Percentiles rank a stretch among this genome's conserved stretches.
Conservation (phyloP, 2,329 filamentous ascomycete species). For the Penicillium fuscoglaucum region DNA sequence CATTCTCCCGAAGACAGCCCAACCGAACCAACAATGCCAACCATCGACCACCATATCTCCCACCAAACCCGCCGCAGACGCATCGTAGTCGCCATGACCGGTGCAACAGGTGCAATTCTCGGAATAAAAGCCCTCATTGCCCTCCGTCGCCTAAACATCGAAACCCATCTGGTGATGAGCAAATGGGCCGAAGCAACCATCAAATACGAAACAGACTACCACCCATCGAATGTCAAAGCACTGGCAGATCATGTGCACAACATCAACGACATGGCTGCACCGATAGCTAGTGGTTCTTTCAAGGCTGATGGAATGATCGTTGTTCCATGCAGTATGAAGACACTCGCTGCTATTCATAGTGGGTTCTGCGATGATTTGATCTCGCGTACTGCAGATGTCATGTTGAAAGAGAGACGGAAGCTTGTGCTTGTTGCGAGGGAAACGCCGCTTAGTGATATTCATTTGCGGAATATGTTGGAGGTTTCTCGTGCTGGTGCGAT, state of each 20-base stretch:
- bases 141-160: conserved; percentile 47
- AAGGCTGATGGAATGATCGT: conserved; percentile 50
- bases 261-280: conserved; percentile 48
- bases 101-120: conserved; percentile 50
- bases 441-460: conserved; percentile 51
- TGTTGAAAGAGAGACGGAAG: conserved; percentile 47
- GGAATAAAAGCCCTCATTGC: conserved; percentile 46
- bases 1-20: background rate
- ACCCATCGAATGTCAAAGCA: conserved; percentile 37
- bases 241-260: conserved; percentile 44
- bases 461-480: conserved; percentile 48
- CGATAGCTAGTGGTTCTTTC: conserved; percentile 50
- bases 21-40: background rate
- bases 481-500: conserved; percentile 42
- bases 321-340: conserved; percentile 53
- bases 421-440: conserved; percentile 47
- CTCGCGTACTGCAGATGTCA: conserved; percentile 49
- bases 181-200: conserved; percentile 53
- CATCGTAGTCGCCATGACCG: conserved; percentile 53
- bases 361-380: conserved; percentile 51
- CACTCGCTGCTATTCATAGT: conserved; percentile 44
- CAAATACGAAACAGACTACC: conserved; percentile 50
- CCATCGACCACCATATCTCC: background rate
- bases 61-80: conserved; percentile 9
- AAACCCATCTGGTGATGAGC: conserved; percentile 51